These are phyloP conservation scores for Candida ascalaphidarum DNA, from an alignment of 805 yeast species.

Conservation along the genomic window DNA sequence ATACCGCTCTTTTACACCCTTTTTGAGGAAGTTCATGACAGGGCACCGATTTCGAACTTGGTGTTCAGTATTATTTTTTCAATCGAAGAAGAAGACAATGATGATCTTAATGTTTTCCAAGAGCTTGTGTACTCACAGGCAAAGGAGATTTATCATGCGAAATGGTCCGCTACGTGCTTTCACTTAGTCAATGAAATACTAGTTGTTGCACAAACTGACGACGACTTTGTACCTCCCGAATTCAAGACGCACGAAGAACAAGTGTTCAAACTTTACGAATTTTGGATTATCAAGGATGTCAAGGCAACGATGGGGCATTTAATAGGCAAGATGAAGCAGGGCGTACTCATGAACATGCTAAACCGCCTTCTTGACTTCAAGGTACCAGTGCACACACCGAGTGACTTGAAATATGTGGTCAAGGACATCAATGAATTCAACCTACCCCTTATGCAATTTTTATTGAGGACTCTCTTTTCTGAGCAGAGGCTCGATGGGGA, in stretches of 20 bases:
- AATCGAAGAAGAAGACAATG: neutral
- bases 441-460: slow-evolving; percentile 32
- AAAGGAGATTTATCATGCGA: no score
- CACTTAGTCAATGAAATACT: no score
- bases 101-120: no score
- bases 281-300: slow-evolving; percentile 9
- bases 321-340: slow-evolving; percentile 7
- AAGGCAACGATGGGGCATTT: slow-evolving; percentile 14
- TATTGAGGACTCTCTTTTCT: slow-evolving; percentile 20
- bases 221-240: no score
- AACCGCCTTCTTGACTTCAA: no score
- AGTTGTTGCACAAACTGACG: no score
- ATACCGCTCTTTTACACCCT: slow-evolving; percentile 5
- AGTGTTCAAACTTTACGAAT: slow-evolving; percentile 6
- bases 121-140: no score
- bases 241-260: slow-evolving; percentile 3
- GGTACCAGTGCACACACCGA: slow-evolving; percentile 1
- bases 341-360: slow-evolving; percentile 8
- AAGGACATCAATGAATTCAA: slow-evolving; percentile 24
- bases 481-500: slow-evolving; percentile 4
- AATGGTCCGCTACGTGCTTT: no score
- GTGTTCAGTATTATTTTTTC: slow-evolving; percentile 5
- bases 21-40: no score
- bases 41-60: no score
- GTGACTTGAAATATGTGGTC: slow-evolving; percentile 10